Percentiles rank a stretch among this genome's conserved stretches.
Evolutionary conservation across 2,329 filamentous ascomycete species (phyloP).

Genomic region (Fusarium ambrosium): DNA sequence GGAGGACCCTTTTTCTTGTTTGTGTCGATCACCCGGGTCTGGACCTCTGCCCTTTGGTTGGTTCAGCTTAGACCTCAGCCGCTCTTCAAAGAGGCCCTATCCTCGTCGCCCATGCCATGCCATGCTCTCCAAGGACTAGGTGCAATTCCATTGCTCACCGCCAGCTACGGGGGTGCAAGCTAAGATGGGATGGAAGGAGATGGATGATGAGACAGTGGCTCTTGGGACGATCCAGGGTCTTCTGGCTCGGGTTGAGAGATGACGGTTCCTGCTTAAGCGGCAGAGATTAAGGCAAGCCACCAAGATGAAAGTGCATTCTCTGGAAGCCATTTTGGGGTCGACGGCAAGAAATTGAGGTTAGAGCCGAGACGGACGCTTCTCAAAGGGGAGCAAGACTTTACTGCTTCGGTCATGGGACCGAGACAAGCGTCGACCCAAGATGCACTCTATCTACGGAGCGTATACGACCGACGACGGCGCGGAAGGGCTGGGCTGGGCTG

Average conservation of each 20-base stretch:
- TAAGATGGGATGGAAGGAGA: neutral
- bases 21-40: conserved; percentile 39
- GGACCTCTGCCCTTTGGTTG: conserved; percentile 8
- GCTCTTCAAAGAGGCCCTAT: neutral
- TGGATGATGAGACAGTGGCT: conserved; percentile 36
- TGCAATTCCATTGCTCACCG: neutral
- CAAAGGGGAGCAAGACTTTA: conserved; percentile 12
- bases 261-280: conserved; percentile 20
- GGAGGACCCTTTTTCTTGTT: conserved; percentile 39
- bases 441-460: neutral
- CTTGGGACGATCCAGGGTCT: conserved; percentile 15
- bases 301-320: conserved; percentile 20
- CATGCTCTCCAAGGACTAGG: neutral
- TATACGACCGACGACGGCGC: neutral
- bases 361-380: conserved; percentile 25
- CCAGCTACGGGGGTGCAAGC: neutral
- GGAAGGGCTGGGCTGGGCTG: neutral
- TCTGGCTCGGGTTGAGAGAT: neutral
- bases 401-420: conserved; percentile 27
- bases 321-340: conserved; percentile 6
- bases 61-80: conserved; percentile 28
- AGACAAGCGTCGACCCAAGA: conserved; percentile 15
- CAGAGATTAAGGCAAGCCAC: conserved; percentile 35
- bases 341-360: conserved; percentile 13
- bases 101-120: neutral